A percentile compares a stretch with the other conserved stretches of the same genome.
phyloP scores from a whole-genome alignment of 2,329 filamentous ascomycete genomes.

The Venturia pyrina region DNA sequence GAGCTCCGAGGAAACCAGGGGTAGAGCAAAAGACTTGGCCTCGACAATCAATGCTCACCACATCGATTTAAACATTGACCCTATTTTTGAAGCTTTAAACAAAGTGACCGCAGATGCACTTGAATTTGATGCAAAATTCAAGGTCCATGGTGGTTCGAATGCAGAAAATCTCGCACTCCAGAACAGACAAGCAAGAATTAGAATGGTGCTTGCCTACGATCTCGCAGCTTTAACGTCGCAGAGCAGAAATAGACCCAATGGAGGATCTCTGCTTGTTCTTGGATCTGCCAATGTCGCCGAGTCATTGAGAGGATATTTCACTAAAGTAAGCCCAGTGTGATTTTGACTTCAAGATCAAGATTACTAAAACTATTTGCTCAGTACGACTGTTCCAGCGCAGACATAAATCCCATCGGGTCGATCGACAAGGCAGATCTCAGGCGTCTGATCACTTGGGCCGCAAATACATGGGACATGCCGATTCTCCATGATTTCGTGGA shows the following conservation, averaged over 20 bases:
- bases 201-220: conserved; percentile 56
- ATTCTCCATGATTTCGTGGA: conserved; percentile 57
- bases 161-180: conserved; percentile 57
- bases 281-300: conserved; percentile 59
- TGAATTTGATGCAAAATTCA: conserved; percentile 51
- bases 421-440: conserved; percentile 61
- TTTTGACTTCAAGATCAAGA: not conserved
- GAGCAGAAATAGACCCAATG: conserved; percentile 43
- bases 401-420: conserved; percentile 50
- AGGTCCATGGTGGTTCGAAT: conserved; percentile 51
- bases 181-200: conserved; percentile 55
- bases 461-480: conserved; percentile 49
- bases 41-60: conserved; percentile 61
- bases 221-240: conserved; percentile 55
- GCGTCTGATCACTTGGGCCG: conserved; percentile 58
- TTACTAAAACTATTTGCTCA: conserved; percentile 51
- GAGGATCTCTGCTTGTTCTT: conserved; percentile 52
- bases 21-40: conserved; percentile 52
- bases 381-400: conserved; percentile 50
- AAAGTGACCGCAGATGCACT: conserved; percentile 49
- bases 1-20: conserved; percentile 36
- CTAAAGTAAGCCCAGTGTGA: not conserved
- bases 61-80: conserved; percentile 63
- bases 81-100: conserved; percentile 50
- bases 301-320: conserved; percentile 26